Evolutionary conservation across 2,329 filamentous ascomycete genomes (phyloP).

Genomic region (Epichloe sibirici): DNA sequence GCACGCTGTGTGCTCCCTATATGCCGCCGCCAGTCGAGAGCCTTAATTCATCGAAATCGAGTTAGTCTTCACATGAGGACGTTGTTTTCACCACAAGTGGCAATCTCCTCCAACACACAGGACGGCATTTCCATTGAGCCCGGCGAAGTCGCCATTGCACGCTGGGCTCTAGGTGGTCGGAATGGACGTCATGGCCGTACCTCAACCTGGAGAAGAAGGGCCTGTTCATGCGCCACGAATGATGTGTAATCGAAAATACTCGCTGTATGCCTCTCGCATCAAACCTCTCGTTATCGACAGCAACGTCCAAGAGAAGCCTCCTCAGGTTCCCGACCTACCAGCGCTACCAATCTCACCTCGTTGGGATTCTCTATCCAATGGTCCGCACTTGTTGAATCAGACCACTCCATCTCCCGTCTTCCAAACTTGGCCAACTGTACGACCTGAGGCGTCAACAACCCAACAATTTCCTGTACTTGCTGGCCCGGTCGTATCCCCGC

Average conservation of each 20-base stretch:
- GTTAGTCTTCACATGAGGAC: background rate
- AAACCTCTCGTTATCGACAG: slow-evolving; percentile 8
- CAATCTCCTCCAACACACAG: background rate
- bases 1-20: background rate
- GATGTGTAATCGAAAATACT: slow-evolving; percentile 10
- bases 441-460: background rate
- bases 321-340: slow-evolving; percentile 18
- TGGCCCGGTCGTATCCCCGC: background rate
- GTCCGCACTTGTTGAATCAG: slow-evolving; percentile 13
- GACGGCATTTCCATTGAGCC: slow-evolving; percentile 6
- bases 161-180: slow-evolving; percentile 10
- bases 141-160: slow-evolving; percentile 5
- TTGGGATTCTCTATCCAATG: slow-evolving; percentile 31
- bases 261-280: slow-evolving; percentile 13
- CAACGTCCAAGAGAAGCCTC: background rate
- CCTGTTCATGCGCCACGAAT: slow-evolving; percentile 7
- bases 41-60: background rate
- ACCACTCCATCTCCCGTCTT: slow-evolving; percentile 3
- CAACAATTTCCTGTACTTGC: background rate
- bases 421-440: slow-evolving; percentile 2
- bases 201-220: slow-evolving; percentile 7
- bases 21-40: background rate
- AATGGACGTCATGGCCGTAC: slow-evolving; percentile 13
- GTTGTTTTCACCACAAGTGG: background rate
- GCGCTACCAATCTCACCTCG: slow-evolving; percentile 26